Evolutionary conservation across 495 filamentous ascomycete genomes (phyloP), one percentile per base, ranked within the genome.

Genomic region (Talaromyces liani): DNA sequence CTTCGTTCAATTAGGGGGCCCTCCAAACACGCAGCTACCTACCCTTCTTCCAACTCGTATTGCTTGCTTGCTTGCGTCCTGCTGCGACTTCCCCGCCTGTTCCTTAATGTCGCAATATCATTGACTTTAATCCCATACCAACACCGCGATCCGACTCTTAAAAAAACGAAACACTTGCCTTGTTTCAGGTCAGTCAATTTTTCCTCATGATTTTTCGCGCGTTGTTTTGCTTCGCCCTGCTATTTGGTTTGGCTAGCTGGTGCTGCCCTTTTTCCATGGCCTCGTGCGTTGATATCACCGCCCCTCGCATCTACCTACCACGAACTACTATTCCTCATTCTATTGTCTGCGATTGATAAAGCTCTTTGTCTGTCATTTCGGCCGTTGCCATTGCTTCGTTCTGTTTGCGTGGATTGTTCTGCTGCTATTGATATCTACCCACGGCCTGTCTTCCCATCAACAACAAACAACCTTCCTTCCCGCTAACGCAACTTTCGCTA

Each of bases 241-340:
- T 18, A 47, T 18, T 18, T 12, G 33, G 6, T 31, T 36, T 41
- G 36, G 12, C 36, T 41, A 16, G 36, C 45, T 20, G 45, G 45
- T 22, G 45, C 9, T 49, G 45, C 16, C 36, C 12, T 16, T 41
- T 49, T 49, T 49, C 22, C n/a, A 20, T 20, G n/a, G 6, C 45
- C 45, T 49, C 45, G 45, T 49, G 45, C 45, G 45, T 49, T 20
- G 16, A 49, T 49, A 20, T 6, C 45, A 20, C 16, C 16, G 20
- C 31, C 60, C 31, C 45, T 60, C 68, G 61, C 65, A 33, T 53
- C 41, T 22, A 14, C 39, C 29, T 49, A 20, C 16, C 45, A 20
- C 8, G n/a, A 4, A 20, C 45, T 12, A 49, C 18, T 12, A 49
- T 49, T 22, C 18, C 45, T 49, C n/a, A 20, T 49, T 9, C n/a